Evolutionary conservation across 768 basidiomycete genomes (phyloP).

Genomic region (Holtermanniella nyarrowii): DNA sequence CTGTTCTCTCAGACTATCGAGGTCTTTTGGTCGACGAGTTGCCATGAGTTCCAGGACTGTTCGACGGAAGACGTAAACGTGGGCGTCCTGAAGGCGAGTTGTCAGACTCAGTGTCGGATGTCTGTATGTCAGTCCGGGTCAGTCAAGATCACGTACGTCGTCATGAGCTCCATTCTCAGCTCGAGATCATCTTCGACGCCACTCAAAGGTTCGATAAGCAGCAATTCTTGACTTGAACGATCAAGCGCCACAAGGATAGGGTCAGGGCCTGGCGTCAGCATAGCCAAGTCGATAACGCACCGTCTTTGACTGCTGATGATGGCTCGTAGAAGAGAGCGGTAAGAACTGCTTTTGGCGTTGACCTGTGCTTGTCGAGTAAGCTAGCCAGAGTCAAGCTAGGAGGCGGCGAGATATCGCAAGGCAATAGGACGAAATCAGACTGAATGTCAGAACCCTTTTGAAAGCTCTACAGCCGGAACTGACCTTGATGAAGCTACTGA

Average conservation of each 20-base stretch:
- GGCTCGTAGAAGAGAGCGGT: slow-evolving; percentile 41
- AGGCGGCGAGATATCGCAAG: slow-evolving; percentile 83
- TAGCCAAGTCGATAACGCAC: slow-evolving; percentile 5
- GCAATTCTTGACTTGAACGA: slow-evolving; percentile 51
- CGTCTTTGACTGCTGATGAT: slow-evolving; percentile 32
- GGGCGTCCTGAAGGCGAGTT: slow-evolving; percentile 64
- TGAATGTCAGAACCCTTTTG: slow-evolving; percentile 10
- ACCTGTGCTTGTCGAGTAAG: slow-evolving; percentile 70
- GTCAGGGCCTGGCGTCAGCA: slow-evolving; percentile 19
- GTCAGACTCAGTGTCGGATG: slow-evolving; percentile 64
- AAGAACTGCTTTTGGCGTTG: slow-evolving; percentile 24
- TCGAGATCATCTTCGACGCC: slow-evolving; percentile 61
- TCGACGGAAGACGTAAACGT: slow-evolving; percentile 78
- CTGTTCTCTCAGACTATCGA: slow-evolving; percentile 79
- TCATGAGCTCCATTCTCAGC: slow-evolving; percentile 63
- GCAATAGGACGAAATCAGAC: slow-evolving; percentile 75
- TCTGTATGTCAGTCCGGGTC: slow-evolving; percentile 42
- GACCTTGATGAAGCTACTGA: slow-evolving; percentile 59
- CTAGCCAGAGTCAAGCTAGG: slow-evolving; percentile 56
- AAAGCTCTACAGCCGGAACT: slow-evolving; percentile 1
- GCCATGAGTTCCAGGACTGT: slow-evolving; percentile 59
- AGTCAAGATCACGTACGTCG: slow-evolving; percentile 46
- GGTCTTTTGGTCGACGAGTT: slow-evolving; percentile 52
- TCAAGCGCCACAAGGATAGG: slow-evolving; percentile 36
- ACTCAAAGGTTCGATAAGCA: slow-evolving; percentile 52